Percentiles rank a stretch among this genome's conserved stretches.
Conservation (phyloP, 2,329 filamentous ascomycete genomes). For the Sclerotinia minor region DNA sequence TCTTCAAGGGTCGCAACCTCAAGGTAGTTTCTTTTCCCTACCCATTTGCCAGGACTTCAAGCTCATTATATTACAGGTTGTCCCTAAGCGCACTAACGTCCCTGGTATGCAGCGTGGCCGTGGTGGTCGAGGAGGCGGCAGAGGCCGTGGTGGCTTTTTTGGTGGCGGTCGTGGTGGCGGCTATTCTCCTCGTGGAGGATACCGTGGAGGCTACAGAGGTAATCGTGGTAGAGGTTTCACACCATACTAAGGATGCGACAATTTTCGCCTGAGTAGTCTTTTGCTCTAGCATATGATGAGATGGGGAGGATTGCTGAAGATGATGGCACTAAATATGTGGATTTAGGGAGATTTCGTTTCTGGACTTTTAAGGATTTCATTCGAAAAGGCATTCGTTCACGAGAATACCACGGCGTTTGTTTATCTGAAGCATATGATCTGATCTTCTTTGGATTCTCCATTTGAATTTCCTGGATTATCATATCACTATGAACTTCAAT, state of each 20-base stretch:
- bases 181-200: conserved; percentile 54
- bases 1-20: conserved; percentile 91
- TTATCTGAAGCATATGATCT: conserved; percentile 7
- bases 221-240: conserved; percentile 57
- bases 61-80: conserved; percentile 54
- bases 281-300: conserved; percentile 12
- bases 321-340: conserved; percentile 5
- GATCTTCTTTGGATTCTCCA: conserved; percentile 9
- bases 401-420: conserved; percentile 21
- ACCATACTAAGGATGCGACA: conserved; percentile 56
- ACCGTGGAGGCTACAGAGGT: conserved; percentile 60
- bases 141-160: conserved; percentile 49
- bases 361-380: conserved; percentile 3
- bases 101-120: conserved; percentile 89
- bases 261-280: conserved; percentile 2
- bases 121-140: conserved; percentile 50
- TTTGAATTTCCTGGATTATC: conserved; percentile 4
- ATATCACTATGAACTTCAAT: not conserved
- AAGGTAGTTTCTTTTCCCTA: conserved; percentile 62
- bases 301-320: conserved; percentile 4
- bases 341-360: conserved; percentile 11
- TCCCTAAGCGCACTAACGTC: conserved; percentile 93
- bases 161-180: conserved; percentile 41
- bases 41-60: not conserved
- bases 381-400: conserved; percentile 6